These are phyloP conservation scores for Fraxinus angustifolia DNA, from an alignment of 305 asterid species.

Conservation along the genomic window DNA sequence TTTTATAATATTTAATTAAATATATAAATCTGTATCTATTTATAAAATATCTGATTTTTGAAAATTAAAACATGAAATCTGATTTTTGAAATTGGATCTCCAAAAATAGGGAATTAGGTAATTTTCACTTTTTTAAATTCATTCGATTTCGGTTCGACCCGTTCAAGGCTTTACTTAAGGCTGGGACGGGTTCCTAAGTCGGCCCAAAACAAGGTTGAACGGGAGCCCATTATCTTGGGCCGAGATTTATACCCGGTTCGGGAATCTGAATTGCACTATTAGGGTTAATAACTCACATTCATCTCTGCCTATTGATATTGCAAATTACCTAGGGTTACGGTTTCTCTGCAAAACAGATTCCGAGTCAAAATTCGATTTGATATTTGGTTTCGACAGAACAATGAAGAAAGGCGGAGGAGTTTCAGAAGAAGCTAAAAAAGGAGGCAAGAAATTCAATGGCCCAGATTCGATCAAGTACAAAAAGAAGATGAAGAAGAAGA, in stretches of 20 bases:
- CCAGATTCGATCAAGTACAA: conserved; percentile 36
- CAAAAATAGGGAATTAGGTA: no score
- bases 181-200: not conserved
- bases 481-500: conserved; percentile 56
- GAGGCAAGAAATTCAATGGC: conserved; percentile 33
- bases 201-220: not conserved
- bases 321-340: conserved; percentile 22
- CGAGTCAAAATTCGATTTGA: not conserved
- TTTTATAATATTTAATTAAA: no score
- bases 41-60: no score
- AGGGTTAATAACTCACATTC: not conserved
- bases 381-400: not conserved
- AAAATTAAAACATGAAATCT: no score
- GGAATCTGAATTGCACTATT: not conserved
- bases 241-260: not conserved
- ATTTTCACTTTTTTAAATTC: no score
- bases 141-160: not conserved
- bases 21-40: no score
- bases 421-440: conserved; percentile 26
- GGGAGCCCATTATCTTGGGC: not conserved
- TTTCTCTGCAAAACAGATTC: not conserved
- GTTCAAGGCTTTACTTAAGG: not conserved
- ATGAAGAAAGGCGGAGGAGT: conserved; percentile 41
- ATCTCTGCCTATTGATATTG: not conserved
- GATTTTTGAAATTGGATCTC: no score